phyloP scores from a whole-genome alignment of 768 basidiomycete species.

The Agaricus blazei region DNA sequence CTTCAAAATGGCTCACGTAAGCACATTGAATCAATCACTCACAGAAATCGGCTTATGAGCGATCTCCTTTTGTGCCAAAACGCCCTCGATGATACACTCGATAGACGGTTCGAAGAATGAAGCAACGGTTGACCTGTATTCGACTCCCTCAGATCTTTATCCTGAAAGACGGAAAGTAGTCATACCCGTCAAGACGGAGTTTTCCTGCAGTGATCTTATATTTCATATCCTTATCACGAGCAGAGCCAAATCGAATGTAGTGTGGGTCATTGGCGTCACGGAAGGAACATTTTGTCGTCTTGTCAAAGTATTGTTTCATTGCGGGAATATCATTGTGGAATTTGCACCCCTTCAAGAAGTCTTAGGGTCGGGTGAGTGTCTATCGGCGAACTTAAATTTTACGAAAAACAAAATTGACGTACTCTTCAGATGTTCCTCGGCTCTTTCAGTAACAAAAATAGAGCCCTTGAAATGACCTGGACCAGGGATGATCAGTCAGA shows the following conservation, averaged over 20 bases:
- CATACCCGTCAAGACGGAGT: constrained; percentile 32
- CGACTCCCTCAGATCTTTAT: background rate
- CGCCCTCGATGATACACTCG: constrained; percentile 21
- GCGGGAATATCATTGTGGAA: constrained; percentile 32
- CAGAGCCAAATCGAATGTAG: constrained; percentile 38
- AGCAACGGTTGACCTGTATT: constrained; percentile 21
- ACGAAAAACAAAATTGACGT: background rate
- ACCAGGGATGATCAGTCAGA: background rate
- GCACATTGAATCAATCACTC: background rate
- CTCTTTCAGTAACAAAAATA: constrained; percentile 38
- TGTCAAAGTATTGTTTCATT: constrained; percentile 37
- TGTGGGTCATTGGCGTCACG: constrained; percentile 26
- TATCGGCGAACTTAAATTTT: background rate
- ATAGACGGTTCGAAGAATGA: constrained; percentile 25
- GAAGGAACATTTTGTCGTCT: constrained; percentile 38
- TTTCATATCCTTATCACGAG: constrained; percentile 28
- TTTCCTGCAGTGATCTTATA: constrained; percentile 37
- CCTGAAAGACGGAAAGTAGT: background rate
- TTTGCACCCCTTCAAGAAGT: constrained; percentile 28
- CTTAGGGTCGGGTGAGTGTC: constrained; percentile 16
- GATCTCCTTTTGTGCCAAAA: constrained; percentile 13
- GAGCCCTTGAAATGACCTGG: constrained; percentile 41
- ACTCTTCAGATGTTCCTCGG: constrained; percentile 30
- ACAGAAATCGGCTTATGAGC: constrained; percentile 22
- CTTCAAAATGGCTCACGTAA: background rate